phyloP scores from a whole-genome alignment of 306 rosid genomes.

The Glycine latifolia region DNA sequence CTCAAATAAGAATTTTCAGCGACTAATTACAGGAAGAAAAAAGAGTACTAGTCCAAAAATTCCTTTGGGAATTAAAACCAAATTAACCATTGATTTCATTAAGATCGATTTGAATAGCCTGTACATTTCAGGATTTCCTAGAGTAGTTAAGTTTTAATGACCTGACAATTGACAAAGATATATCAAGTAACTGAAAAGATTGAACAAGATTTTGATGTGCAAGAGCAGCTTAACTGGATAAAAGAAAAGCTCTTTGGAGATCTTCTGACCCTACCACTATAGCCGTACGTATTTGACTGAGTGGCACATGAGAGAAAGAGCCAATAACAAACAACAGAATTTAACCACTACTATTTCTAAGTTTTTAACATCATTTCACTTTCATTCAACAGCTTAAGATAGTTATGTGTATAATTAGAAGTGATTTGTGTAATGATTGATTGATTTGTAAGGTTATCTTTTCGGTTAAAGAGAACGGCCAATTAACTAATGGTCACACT shows the following conservation, averaged over 20 bases:
- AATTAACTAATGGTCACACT: not conserved
- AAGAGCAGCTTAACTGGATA: constrained; percentile 42
- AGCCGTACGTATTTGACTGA: constrained; percentile 31
- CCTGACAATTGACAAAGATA: constrained; percentile 63
- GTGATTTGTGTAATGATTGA: constrained; percentile 23
- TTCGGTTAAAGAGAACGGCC: not conserved
- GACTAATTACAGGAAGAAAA: constrained; percentile 40
- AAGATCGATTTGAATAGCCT: constrained; percentile 5
- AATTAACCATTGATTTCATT: constrained; percentile 30
- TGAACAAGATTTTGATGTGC: constrained; percentile 70
- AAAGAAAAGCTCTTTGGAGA: constrained; percentile 55
- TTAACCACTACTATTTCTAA: constrained; percentile 31
- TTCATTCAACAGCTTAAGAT: constrained; percentile 21
- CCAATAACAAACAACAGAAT: constrained; percentile 47
- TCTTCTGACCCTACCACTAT: constrained; percentile 60
- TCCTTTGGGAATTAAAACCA: constrained; percentile 23
- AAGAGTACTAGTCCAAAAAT: constrained; percentile 16
- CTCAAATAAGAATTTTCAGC: constrained; percentile 44
- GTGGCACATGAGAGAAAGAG: not conserved
- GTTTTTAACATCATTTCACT: not conserved
- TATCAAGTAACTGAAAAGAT: constrained; percentile 55
- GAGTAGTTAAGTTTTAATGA: constrained; percentile 53
- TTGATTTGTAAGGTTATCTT: not conserved
- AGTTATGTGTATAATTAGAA: not conserved
- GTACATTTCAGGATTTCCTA: constrained; percentile 10